phyloP scores from a whole-genome alignment of 1,284 basidiomycete species.

The Thecaphora frezii region DNA sequence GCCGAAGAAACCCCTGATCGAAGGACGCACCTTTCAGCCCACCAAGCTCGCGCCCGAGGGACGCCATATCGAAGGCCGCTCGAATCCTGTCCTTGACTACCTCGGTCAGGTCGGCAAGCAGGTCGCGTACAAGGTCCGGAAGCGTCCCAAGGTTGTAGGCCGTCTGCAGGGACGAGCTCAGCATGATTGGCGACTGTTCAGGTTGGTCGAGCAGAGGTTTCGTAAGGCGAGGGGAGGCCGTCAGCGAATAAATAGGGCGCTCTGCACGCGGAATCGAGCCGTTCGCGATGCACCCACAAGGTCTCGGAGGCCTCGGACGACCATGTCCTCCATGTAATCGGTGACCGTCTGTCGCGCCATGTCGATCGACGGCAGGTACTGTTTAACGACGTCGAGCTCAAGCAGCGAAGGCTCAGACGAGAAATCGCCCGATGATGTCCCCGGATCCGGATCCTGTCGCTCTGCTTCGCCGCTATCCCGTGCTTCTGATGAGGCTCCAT shows the following conservation, averaged over 20 bases:
- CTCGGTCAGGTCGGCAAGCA: slow-evolving; percentile 78
- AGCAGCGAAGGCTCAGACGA: slow-evolving; percentile 14
- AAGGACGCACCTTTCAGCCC: neutral
- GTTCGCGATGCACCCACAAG: slow-evolving; percentile 12
- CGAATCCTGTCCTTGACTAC: slow-evolving; percentile 76
- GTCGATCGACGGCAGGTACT: slow-evolving; percentile 24
- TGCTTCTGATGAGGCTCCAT: too few relatives aligned
- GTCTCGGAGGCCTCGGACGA: slow-evolving; percentile 44
- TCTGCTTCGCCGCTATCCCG: too few relatives aligned
- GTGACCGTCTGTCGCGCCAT: slow-evolving; percentile 27
- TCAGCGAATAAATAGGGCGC: neutral
- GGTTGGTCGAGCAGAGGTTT: too few relatives aligned
- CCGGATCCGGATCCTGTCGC: too few relatives aligned
- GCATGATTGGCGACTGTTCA: slow-evolving; percentile 62
- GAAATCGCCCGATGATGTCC: too few relatives aligned
- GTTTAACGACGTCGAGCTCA: slow-evolving; percentile 23
- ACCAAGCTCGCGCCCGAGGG: neutral
- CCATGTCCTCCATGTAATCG: slow-evolving; percentile 51
- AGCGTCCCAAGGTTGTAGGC: slow-evolving; percentile 87
- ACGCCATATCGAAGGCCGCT: slow-evolving; percentile 66
- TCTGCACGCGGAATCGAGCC: too few relatives aligned
- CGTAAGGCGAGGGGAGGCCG: neutral
- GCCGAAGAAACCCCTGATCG: too few relatives aligned
- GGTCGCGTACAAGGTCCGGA: slow-evolving; percentile 76
- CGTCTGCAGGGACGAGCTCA: slow-evolving; percentile 89